phyloP scores from a whole-genome alignment of 2,329 filamentous ascomycete species.

The Domatiomyces globalis region DNA sequence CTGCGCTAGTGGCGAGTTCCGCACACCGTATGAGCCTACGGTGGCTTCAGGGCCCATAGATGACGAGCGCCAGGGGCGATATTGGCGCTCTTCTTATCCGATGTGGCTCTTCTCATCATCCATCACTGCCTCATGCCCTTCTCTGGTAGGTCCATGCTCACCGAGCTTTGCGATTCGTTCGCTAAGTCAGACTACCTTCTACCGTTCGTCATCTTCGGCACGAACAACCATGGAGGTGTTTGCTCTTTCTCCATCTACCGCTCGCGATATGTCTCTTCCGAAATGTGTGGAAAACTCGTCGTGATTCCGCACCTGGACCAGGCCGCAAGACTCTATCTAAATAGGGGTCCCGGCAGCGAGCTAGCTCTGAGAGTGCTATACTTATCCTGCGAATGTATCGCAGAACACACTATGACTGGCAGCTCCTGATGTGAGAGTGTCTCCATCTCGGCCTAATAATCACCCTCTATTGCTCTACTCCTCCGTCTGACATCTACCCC shows the following conservation, averaged over 20 bases:
- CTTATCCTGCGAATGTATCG: neutral
- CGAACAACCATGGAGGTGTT: neutral
- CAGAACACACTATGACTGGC: neutral
- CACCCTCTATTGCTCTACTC: neutral
- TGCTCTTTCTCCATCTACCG: neutral
- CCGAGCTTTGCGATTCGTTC: neutral
- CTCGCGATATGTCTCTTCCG: neutral
- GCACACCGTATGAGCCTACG: neutral
- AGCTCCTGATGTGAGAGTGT: neutral
- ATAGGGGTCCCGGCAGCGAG: neutral
- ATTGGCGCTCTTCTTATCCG: neutral
- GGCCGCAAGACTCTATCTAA: neutral
- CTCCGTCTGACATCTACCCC: neutral
- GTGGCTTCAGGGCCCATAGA: neutral
- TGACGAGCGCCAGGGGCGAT: neutral
- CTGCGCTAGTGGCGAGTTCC: neutral
- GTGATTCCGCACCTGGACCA: neutral
- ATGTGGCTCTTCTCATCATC: neutral
- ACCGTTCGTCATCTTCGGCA: neutral
- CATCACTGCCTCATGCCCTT: neutral
- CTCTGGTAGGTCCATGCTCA: neutral
- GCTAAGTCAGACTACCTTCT: neutral
- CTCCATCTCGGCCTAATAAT: neutral
- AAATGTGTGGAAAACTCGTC: neutral
- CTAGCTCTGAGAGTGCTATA: neutral